phyloP scores from a whole-genome alignment of 495 filamentous ascomycete genomes.

The Pseudomonodictys pantanalensis region DNA sequence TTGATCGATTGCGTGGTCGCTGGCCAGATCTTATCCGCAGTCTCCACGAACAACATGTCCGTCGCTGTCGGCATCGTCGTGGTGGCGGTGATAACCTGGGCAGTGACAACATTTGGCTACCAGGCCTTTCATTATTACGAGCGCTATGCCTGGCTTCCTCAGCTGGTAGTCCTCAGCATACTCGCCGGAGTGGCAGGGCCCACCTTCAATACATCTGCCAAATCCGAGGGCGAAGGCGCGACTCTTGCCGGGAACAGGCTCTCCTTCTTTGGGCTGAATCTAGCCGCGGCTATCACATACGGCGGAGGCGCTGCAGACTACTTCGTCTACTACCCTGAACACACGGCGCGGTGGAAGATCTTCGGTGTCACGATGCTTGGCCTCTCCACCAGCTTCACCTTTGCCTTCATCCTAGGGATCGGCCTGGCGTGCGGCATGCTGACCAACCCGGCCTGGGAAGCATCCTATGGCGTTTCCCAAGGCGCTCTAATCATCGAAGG shows the following conservation, averaged over 20 bases:
- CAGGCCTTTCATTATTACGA: slow-evolving; percentile 69
- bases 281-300: slow-evolving; percentile 63
- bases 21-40: slow-evolving; percentile 72
- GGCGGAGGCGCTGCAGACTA: slow-evolving; percentile 59
- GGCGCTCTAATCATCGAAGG: slow-evolving; percentile 69
- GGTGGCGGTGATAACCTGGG: slow-evolving; percentile 62
- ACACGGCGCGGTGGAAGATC: slow-evolving; percentile 45
- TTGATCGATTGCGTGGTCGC: slow-evolving; percentile 69
- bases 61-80: slow-evolving; percentile 73
- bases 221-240: slow-evolving; percentile 48
- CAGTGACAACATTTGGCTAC: slow-evolving; percentile 71
- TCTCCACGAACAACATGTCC: slow-evolving; percentile 60
- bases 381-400: slow-evolving; percentile 49
- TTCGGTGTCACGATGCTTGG: slow-evolving; percentile 47
- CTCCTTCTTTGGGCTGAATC: slow-evolving; percentile 66
- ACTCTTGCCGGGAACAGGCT: slow-evolving; percentile 61
- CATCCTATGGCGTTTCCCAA: slow-evolving; percentile 51
- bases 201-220: slow-evolving; percentile 58
- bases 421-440: slow-evolving; percentile 63
- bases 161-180: slow-evolving; percentile 62
- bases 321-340: slow-evolving; percentile 64
- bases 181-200: slow-evolving; percentile 64
- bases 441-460: slow-evolving; percentile 18
- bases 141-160: slow-evolving; percentile 68
- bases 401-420: slow-evolving; percentile 67